Evolutionary conservation across 805 yeast genomes (phyloP).

Genomic region (Lipomyces orientalis): DNA sequence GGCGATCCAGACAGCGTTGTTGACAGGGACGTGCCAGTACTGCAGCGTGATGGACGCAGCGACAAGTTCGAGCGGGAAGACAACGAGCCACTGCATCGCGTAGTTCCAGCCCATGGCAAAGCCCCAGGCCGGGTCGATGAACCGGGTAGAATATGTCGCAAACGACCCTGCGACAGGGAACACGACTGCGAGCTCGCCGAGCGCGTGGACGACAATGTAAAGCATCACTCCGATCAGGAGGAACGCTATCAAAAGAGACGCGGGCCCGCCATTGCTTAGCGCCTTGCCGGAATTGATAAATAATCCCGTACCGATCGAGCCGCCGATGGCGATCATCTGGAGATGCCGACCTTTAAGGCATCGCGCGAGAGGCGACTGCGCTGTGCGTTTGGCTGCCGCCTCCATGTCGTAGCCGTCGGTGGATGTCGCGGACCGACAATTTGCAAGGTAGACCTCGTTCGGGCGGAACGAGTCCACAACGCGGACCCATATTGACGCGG

Average conservation of each 20-base stretch:
- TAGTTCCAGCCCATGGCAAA: conserved; percentile 78
- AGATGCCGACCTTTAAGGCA: conserved; percentile 47
- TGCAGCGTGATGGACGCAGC: conserved; percentile 64
- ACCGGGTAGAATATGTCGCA: conserved; percentile 63
- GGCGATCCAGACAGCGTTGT: conserved; percentile 63
- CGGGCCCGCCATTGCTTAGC: conserved; percentile 58
- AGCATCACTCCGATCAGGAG: conserved; percentile 57
- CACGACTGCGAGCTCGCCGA: conserved; percentile 69
- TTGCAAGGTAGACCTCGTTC: conserved; percentile 27
- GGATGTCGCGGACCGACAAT: conserved; percentile 15
- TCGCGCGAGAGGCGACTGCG: conserved; percentile 63
- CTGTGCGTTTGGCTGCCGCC: conserved; percentile 41
- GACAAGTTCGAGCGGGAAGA: conserved; percentile 69
- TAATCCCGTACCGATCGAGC: conserved; percentile 81
- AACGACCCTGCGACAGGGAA: conserved; percentile 70
- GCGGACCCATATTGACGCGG: conserved; percentile 23
- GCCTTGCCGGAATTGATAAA: conserved; percentile 51
- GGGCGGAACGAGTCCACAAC: conserved; percentile 39
- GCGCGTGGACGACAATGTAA: conserved; percentile 57
- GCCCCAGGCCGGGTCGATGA: conserved; percentile 72
- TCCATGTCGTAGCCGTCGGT: conserved; percentile 28
- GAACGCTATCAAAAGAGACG: conserved; percentile 57
- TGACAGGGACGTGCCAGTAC: conserved; percentile 57
- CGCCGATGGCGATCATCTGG: conserved; percentile 77
- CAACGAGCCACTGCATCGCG: conserved; percentile 66